phyloP scores from a whole-genome alignment of 768 basidiomycete species.

The Pleurotus giganteus region DNA sequence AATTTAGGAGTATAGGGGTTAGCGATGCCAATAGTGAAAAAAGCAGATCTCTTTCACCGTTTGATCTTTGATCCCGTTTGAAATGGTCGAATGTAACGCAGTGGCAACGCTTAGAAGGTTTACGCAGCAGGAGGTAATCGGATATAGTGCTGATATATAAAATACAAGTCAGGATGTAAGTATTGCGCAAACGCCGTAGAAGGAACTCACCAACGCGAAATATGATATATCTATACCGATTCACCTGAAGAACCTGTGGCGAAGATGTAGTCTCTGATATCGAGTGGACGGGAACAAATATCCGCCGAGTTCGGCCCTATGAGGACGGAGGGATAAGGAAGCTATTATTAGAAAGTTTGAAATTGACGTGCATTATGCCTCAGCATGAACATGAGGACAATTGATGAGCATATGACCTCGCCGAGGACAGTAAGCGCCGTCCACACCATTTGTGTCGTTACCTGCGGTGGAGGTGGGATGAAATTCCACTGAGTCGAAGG shows the following conservation, averaged over 20 bases:
- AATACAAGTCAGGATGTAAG: not conserved
- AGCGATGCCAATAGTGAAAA: not conserved
- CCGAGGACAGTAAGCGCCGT: slow-evolving; percentile 10
- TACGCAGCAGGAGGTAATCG: slow-evolving; percentile 8
- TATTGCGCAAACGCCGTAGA: not conserved
- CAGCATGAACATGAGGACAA: slow-evolving; percentile 10
- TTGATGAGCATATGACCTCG: slow-evolving; percentile 6
- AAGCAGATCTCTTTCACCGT: not conserved
- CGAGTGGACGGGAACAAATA: not conserved
- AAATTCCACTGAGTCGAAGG: not conserved
- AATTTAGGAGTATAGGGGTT: not conserved
- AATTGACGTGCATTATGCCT: slow-evolving; percentile 10
- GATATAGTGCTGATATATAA: slow-evolving; percentile 11
- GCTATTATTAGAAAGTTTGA: not conserved
- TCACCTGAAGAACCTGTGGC: slow-evolving; percentile 5
- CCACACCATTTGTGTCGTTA: slow-evolving; percentile 10
- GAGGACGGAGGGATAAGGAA: not conserved
- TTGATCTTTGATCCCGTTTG: slow-evolving; percentile 8
- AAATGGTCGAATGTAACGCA: slow-evolving; percentile 5
- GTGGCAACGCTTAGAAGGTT: slow-evolving; percentile 10
- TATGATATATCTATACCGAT: slow-evolving; percentile 8
- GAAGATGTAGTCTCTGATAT: not conserved
- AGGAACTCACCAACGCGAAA: slow-evolving; percentile 12
- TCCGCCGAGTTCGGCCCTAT: not conserved
- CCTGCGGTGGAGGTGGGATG: slow-evolving; percentile 16